These are phyloP conservation scores for Pseudotsuga menziesii DNA, from an alignment of 75 land plant genomes.

Conservation along the genomic window DNA sequence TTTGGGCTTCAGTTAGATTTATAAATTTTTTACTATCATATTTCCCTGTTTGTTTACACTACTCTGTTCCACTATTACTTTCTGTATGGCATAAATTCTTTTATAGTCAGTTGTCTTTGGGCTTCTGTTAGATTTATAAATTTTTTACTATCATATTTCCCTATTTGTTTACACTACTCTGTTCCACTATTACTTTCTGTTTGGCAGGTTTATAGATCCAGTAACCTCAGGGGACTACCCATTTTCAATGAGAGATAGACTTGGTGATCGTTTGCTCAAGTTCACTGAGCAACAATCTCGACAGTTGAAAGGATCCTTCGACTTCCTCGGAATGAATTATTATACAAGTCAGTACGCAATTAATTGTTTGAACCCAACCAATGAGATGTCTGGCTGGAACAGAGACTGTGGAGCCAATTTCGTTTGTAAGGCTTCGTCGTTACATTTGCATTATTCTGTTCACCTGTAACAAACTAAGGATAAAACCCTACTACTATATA, in stretches of 20 bases:
- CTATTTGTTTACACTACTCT: no score
- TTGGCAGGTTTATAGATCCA: slow-evolving; percentile 14
- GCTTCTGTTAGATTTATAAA: no score
- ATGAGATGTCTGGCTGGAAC: background rate
- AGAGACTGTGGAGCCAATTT: background rate
- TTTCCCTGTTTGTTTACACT: no score
- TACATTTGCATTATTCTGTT: background rate
- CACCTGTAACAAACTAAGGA: background rate
- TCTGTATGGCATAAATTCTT: background rate
- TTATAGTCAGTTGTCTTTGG: no score
- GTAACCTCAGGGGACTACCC: slow-evolving; percentile 11
- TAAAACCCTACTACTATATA: background rate
- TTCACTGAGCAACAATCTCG: slow-evolving; percentile 13
- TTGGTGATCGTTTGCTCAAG: slow-evolving; percentile 12
- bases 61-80: background rate
- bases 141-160: no score
- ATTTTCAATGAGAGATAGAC: background rate
- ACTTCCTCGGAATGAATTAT: slow-evolving; percentile 15
- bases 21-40: no score
- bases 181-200: background rate
- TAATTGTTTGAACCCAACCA: background rate
- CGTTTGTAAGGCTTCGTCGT: background rate
- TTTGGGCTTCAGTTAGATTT: no score
- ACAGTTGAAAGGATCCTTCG: slow-evolving; percentile 7
- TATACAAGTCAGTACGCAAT: slow-evolving; percentile 12